A percentile compares a stretch with the other conserved stretches of the same genome.
These are phyloP conservation scores for Penicillium lagena DNA, from an alignment of 495 filamentous ascomycete genomes.

Conservation along the genomic window DNA sequence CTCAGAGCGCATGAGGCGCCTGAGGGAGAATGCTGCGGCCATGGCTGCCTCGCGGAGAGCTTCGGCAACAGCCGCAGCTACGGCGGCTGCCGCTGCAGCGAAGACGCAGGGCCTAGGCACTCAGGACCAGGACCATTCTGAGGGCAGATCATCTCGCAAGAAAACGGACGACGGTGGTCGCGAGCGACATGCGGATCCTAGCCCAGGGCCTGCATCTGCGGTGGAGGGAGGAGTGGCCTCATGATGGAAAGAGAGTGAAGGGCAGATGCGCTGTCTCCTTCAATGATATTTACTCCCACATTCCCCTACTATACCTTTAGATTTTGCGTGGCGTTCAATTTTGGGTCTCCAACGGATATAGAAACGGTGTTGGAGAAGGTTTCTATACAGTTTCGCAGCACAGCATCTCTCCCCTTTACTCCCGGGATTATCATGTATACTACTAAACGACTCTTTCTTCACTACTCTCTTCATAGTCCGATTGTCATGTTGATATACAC, in stretches of 20 bases:
- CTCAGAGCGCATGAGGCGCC: slow-evolving; percentile 33
- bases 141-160: not conserved
- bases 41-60: slow-evolving; percentile 8
- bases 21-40: slow-evolving; percentile 30
- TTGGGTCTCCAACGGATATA: too few relatives aligned
- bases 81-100: slow-evolving; percentile 10
- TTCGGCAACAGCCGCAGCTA: slow-evolving; percentile 1
- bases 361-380: too few relatives aligned
- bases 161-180: not conserved
- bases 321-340: too few relatives aligned
- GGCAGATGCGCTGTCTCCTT: not conserved
- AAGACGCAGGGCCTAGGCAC: slow-evolving; percentile 3
- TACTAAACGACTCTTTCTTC: too few relatives aligned
- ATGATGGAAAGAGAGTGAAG: not conserved
- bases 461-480: too few relatives aligned
- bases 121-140: not conserved
- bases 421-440: too few relatives aligned
- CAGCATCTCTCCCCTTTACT: too few relatives aligned
- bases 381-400: too few relatives aligned
- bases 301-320: too few relatives aligned
- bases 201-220: not conserved
- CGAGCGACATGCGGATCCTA: not conserved
- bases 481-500: too few relatives aligned
- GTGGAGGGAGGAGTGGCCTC: not conserved
- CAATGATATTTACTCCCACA: too few relatives aligned